Conservation (phyloP, 148 eudicot species). For the Persicaria tinctoria region DNA sequence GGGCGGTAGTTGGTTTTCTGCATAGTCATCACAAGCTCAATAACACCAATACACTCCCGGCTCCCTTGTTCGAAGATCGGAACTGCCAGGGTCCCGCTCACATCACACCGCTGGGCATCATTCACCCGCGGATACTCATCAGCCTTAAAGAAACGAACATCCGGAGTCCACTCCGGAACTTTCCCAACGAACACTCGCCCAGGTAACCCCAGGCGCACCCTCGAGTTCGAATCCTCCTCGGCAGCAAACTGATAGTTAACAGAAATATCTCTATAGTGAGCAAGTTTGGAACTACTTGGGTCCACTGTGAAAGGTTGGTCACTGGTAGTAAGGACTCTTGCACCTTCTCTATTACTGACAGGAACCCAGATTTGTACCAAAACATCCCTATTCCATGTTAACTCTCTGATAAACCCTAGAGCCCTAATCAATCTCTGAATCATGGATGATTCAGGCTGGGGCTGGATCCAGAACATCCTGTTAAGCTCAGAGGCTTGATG, state of each 20-base stretch:
- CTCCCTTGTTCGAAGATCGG: slow-evolving; percentile 90
- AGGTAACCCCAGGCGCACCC: slow-evolving; percentile 55
- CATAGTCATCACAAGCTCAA: slow-evolving; percentile 77
- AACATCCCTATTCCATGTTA: slow-evolving; percentile 39
- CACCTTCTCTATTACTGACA: slow-evolving; percentile 38
- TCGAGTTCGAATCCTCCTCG: slow-evolving; percentile 35
- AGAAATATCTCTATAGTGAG: slow-evolving; percentile 56
- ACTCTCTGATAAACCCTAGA: slow-evolving; percentile 42
- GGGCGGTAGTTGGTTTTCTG: slow-evolving; percentile 66
- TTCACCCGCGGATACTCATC: slow-evolving; percentile 79
- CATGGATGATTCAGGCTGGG: slow-evolving; percentile 41
- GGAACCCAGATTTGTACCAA: slow-evolving; percentile 91
- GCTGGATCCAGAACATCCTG: slow-evolving; percentile 63
- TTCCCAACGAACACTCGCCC: slow-evolving; percentile 66
- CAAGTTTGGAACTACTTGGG: slow-evolving; percentile 46
- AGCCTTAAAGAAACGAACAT: slow-evolving; percentile 63
- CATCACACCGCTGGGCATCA: slow-evolving; percentile 67
- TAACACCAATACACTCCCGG: slow-evolving; percentile 70
- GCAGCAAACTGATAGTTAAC: slow-evolving; percentile 61
- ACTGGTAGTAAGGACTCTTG: slow-evolving; percentile 49
- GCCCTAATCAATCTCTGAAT: slow-evolving; percentile 58
- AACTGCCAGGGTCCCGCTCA: slow-evolving; percentile 77
- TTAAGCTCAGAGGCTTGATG: slow-evolving; percentile 42
- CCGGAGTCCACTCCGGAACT: slow-evolving; percentile 97
- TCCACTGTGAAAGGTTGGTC: slow-evolving; percentile 61